A percentile compares a stretch with the other conserved stretches of the same genome.
phyloP scores from a whole-genome alignment of 495 filamentous ascomycete genomes.

The Astrocystis sublimbata region DNA sequence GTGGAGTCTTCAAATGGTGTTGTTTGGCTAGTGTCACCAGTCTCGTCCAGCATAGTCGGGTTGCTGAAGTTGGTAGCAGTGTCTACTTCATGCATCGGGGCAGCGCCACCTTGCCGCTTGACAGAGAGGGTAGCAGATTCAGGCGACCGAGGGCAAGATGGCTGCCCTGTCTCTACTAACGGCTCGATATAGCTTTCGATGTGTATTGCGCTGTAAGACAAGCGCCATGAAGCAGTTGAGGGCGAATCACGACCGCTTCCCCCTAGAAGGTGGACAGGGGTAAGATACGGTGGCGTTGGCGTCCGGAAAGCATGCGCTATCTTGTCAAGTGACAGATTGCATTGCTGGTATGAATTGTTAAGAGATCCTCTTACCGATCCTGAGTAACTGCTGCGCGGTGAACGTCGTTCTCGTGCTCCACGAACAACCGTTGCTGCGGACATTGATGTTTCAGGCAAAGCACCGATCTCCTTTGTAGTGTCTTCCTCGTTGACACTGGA shows the following conservation, averaged over 20 bases:
- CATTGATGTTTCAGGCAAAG: conserved; percentile 4
- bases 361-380: conserved; percentile 14
- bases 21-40: conserved; percentile 12
- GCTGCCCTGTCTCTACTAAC: conserved; percentile 9
- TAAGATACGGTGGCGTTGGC: conserved; percentile 33
- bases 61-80: neutral
- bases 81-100: neutral
- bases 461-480: neutral
- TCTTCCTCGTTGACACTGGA: conserved; percentile 20
- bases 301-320: conserved; percentile 29
- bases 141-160: conserved; percentile 5
- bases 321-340: conserved; percentile 13
- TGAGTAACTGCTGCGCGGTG: conserved; percentile 30
- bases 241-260: conserved; percentile 32
- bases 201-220: conserved; percentile 40
- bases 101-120: conserved; percentile 2
- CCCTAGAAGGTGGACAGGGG: conserved; percentile 26
- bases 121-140: neutral
- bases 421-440: neutral
- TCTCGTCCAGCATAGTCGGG: conserved; percentile 7
- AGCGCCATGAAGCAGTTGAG: conserved; percentile 42
- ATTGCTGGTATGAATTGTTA: conserved; percentile 15
- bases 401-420: conserved; percentile 13
- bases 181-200: conserved; percentile 31
- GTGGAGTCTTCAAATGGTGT: neutral